Conservation (phyloP, 441 rosid genomes). For the Croton setiger region DNA sequence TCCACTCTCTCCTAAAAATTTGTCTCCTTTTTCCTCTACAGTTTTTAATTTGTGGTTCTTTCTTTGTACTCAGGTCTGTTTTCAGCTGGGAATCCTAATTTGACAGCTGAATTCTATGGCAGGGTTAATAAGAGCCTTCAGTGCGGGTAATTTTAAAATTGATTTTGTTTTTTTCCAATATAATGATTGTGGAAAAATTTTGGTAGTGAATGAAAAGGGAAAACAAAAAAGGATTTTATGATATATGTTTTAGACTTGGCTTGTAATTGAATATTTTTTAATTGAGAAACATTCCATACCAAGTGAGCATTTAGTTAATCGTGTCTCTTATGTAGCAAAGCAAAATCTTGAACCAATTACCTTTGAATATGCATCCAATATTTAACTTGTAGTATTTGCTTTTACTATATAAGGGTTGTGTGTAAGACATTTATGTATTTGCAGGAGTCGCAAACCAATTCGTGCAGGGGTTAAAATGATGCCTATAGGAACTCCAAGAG, state of each 20-base stretch:
- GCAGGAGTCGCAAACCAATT: conserved; percentile 46
- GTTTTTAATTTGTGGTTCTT: neutral
- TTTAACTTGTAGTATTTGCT: conserved; percentile 1
- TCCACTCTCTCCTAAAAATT: conserved; percentile 6
- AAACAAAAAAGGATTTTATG: neutral
- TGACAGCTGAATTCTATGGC: conserved; percentile 63
- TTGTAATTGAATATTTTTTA: neutral
- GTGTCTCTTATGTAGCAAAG: neutral
- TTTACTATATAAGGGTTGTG: neutral
- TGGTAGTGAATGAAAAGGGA: neutral
- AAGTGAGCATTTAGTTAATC: conserved; percentile 10
- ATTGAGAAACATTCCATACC: neutral
- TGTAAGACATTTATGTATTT: conserved; percentile 21
- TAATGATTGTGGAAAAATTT: neutral
- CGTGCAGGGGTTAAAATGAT: conserved; percentile 61
- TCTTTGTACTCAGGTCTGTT: conserved; percentile 38
- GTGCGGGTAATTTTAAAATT: conserved; percentile 44
- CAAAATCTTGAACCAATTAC: neutral
- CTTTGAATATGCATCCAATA: neutral
- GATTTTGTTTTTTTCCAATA: neutral
- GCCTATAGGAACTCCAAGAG: conserved; percentile 83
- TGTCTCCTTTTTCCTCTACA: neutral
- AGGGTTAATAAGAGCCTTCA: conserved; percentile 65
- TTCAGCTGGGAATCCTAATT: conserved; percentile 48
- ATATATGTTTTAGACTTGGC: neutral